Percentiles rank a stretch among this genome's conserved stretches.
Evolutionary conservation across 2,329 filamentous ascomycete genomes (phyloP).

Genomic region (Aschersonia sp.): DNA sequence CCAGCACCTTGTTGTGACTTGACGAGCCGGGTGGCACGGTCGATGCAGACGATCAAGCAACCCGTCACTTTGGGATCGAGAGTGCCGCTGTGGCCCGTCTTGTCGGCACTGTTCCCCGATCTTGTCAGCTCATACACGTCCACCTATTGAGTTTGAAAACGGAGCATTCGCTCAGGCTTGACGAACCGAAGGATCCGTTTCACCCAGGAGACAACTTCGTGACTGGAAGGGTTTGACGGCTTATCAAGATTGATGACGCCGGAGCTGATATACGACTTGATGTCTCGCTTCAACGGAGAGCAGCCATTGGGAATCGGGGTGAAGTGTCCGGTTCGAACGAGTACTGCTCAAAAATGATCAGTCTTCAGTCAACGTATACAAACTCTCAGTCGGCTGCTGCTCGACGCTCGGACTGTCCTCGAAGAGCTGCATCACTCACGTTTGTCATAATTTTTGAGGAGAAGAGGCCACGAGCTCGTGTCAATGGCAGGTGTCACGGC

Average conservation of each 20-base stretch:
- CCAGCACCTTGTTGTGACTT: slow-evolving; percentile 98
- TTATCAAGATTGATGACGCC: slow-evolving; percentile 85
- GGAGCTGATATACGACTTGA: slow-evolving; percentile 93
- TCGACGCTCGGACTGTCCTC: background rate
- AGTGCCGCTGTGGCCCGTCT: slow-evolving; percentile 96
- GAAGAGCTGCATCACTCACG: slow-evolving; percentile 37
- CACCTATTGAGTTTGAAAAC: background rate
- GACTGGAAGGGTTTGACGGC: slow-evolving; percentile 91
- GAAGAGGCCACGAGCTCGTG: slow-evolving; percentile 81
- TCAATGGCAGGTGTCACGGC: slow-evolving; percentile 63
- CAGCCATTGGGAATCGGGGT: slow-evolving; percentile 92
- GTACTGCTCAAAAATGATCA: slow-evolving; percentile 38
- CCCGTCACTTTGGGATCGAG: slow-evolving; percentile 97
- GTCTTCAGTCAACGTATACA: too few species aligned
- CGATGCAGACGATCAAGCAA: slow-evolving; percentile 88
- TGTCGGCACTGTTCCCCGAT: slow-evolving; percentile 41
- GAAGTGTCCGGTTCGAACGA: slow-evolving; percentile 90
- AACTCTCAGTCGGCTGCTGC: too few species aligned
- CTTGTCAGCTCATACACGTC: background rate
- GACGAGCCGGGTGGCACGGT: slow-evolving; percentile 91
- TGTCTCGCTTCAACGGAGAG: slow-evolving; percentile 79
- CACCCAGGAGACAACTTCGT: slow-evolving; percentile 98
- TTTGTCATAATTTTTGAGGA: slow-evolving; percentile 93
- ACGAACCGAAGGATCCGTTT: slow-evolving; percentile 85
- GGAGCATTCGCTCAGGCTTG: background rate